Evolutionary conservation across 2,329 filamentous ascomycete species (phyloP).

Genomic region (Chalaropsis thielavioides): DNA sequence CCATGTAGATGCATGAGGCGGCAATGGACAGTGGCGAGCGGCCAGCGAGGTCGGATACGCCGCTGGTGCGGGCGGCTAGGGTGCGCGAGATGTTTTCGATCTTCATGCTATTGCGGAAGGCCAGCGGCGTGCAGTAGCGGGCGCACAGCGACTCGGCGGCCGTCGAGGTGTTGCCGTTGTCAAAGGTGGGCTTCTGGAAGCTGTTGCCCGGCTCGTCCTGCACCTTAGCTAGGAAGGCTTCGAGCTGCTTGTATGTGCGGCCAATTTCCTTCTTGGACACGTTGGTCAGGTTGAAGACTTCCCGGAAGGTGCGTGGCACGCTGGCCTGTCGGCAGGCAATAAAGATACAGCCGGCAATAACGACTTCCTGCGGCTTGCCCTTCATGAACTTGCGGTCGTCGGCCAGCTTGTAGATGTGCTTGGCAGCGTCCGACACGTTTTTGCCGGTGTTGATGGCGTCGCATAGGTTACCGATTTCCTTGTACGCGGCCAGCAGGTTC

Average conservation of each 20-base stretch:
- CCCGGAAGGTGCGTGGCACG: constrained; percentile 78
- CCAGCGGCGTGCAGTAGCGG: constrained; percentile 77
- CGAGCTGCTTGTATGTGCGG: constrained; percentile 81
- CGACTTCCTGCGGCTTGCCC: constrained; percentile 83
- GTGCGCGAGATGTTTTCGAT: constrained; percentile 68
- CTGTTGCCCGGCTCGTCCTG: constrained; percentile 44
- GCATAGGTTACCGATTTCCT: constrained; percentile 75
- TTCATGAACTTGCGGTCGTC: constrained; percentile 90
- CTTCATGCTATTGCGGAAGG: constrained; percentile 53
- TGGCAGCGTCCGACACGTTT: constrained; percentile 74
- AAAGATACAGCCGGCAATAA: constrained; percentile 94
- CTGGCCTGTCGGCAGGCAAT: constrained; percentile 86
- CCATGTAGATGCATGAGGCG: constrained; percentile 93
- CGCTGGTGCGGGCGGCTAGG: constrained; percentile 62
- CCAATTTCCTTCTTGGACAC: constrained; percentile 97
- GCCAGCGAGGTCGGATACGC: constrained; percentile 69
- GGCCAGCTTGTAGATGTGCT: constrained; percentile 88
- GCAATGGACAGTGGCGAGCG: constrained; percentile 89
- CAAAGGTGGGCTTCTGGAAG: constrained; percentile 39
- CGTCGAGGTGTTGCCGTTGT: constrained; percentile 61
- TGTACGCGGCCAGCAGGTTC: constrained; percentile 66
- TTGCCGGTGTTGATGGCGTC: constrained; percentile 71
- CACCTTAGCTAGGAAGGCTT: constrained; percentile 69
- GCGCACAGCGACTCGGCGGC: constrained; percentile 72
- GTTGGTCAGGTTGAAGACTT: constrained; percentile 84